phyloP scores from a whole-genome alignment of 1,284 basidiomycete genomes.

The Boletellus sp. region DNA sequence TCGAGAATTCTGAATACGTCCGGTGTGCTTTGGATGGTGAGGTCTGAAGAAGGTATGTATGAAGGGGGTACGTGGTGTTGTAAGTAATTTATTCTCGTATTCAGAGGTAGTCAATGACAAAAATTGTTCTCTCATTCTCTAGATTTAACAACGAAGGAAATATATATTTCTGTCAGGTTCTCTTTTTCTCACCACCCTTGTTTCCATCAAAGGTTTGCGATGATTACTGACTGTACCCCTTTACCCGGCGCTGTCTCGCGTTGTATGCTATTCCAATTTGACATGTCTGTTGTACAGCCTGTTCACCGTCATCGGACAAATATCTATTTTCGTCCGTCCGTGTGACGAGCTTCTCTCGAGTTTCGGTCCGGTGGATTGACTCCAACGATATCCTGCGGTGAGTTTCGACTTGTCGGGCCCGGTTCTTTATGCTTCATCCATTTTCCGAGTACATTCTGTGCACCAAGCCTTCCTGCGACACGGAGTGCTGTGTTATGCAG shows the following conservation, averaged over 20 bases:
- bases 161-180: neutral
- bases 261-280: neutral
- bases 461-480: too few species aligned
- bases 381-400: too few species aligned
- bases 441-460: too few species aligned
- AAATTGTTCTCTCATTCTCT: neutral
- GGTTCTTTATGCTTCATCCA: too few species aligned
- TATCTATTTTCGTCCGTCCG: too few species aligned
- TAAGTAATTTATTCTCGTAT: neutral
- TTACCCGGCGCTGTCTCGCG: neutral
- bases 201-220: neutral
- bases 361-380: too few species aligned
- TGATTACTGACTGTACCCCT: conserved; percentile 3
- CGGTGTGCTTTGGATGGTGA: conserved; percentile 51
- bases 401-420: too few species aligned
- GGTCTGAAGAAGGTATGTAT: conserved; percentile 30
- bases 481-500: too few species aligned
- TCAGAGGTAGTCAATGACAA: neutral
- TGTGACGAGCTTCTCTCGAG: too few species aligned
- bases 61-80: neutral
- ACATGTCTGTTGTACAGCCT: neutral
- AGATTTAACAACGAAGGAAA: neutral
- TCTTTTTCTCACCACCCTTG: neutral
- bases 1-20: conserved; percentile 40
- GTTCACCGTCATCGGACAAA: neutral